Percentiles rank a stretch among this genome's conserved stretches.
Conservation (phyloP, 768 basidiomycete genomes). For the Tubosaeta sp. region DNA sequence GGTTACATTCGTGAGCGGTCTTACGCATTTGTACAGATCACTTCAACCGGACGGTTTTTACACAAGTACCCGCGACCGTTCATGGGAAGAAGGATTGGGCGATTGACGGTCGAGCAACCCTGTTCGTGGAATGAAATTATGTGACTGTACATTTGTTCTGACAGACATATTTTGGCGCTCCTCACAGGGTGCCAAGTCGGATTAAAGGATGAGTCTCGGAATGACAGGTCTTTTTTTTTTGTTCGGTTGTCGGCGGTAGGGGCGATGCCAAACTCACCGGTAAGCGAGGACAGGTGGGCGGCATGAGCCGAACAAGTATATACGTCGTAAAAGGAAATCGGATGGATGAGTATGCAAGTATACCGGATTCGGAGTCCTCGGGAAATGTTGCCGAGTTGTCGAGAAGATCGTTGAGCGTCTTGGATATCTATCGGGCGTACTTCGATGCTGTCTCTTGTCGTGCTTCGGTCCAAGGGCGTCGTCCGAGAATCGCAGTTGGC, state of each 20-base stretch:
- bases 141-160: background rate
- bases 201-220: background rate
- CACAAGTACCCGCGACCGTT: background rate
- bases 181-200: background rate
- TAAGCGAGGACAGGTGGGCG: background rate
- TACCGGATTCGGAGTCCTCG: background rate
- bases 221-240: background rate
- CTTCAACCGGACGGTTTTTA: background rate
- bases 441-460: background rate
- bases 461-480: background rate
- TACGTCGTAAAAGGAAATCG: too few species aligned
- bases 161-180: background rate
- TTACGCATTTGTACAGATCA: background rate
- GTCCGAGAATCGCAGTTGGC: conserved; percentile 1
- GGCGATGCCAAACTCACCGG: background rate
- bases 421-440: background rate
- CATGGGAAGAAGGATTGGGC: background rate
- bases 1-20: background rate
- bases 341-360: background rate
- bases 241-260: background rate
- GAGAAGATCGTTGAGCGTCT: background rate
- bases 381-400: background rate
- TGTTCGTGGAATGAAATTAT: conserved; percentile 12
- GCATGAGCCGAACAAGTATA: background rate
- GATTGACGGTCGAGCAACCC: conserved; percentile 1